Percentiles rank a stretch among this genome's conserved stretches.
These are phyloP conservation scores for Phialocephala subalpina DNA, from an alignment of 2,329 filamentous ascomycete species.

Conservation along the genomic window DNA sequence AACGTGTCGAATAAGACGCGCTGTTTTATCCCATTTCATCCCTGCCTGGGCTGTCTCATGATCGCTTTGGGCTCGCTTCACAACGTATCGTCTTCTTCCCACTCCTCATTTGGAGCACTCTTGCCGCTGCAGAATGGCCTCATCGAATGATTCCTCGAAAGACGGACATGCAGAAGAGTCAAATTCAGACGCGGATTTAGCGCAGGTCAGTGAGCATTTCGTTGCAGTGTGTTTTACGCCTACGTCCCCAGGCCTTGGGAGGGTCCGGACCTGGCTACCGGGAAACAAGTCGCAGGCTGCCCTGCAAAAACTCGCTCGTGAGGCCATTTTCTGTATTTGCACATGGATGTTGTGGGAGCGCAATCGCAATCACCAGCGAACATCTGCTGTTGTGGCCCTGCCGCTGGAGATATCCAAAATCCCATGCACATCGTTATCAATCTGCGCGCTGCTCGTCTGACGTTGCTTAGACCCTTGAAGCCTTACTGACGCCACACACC, in stretches of 20 bases:
- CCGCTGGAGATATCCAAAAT: not conserved
- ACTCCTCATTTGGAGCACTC: not conserved
- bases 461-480: not conserved
- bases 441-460: not conserved
- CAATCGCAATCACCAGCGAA: not conserved
- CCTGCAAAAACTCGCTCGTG: not conserved
- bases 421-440: not conserved
- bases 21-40: not conserved
- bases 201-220: conserved; percentile 30
- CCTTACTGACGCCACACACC: conserved; percentile 27
- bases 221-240: not conserved
- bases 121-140: conserved; percentile 22
- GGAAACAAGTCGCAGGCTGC: not conserved
- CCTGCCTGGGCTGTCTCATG: conserved; percentile 1
- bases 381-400: not conserved
- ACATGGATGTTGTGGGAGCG: not conserved
- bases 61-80: not conserved
- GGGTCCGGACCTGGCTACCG: not conserved
- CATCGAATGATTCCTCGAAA: conserved; percentile 23
- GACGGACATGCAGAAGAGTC: conserved; percentile 8
- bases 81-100: not conserved
- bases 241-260: not conserved
- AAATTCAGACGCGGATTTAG: conserved; percentile 28
- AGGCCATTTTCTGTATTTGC: not conserved
- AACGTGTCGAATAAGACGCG: conserved; percentile 2